These are phyloP conservation scores for Trametopsis cervina DNA, from an alignment of 768 basidiomycete genomes.

Conservation along the genomic window DNA sequence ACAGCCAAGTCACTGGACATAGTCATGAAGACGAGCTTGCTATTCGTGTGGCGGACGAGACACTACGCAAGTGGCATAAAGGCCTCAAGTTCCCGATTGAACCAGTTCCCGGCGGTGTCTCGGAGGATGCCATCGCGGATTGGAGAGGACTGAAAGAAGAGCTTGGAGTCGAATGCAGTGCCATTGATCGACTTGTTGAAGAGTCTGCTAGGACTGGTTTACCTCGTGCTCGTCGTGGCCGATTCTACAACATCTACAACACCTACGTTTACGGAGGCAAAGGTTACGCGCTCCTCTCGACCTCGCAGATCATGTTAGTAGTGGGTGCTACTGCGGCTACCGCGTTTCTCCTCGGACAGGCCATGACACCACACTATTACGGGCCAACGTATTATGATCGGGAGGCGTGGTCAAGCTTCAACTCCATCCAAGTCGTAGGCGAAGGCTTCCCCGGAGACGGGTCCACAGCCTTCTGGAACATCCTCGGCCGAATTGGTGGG, in stretches of 20 bases:
- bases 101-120: slow-evolving; percentile 44
- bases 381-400: slow-evolving; percentile 71
- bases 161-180: slow-evolving; percentile 67
- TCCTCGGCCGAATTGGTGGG: slow-evolving; percentile 65
- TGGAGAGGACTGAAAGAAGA: slow-evolving; percentile 79
- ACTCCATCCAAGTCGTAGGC: slow-evolving; percentile 59
- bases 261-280: slow-evolving; percentile 52
- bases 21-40: slow-evolving; percentile 35
- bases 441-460: slow-evolving; percentile 60
- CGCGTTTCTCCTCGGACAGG: slow-evolving; percentile 54
- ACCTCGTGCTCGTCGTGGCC: slow-evolving; percentile 27
- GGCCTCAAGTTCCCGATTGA: slow-evolving; percentile 43
- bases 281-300: slow-evolving; percentile 24
- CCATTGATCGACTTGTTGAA: slow-evolving; percentile 68
- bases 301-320: slow-evolving; percentile 45
- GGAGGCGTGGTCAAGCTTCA: slow-evolving; percentile 73
- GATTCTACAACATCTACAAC: slow-evolving; percentile 86
- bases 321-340: slow-evolving; percentile 58
- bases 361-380: slow-evolving; percentile 54
- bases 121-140: slow-evolving; percentile 62
- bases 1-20: slow-evolving; percentile 48
- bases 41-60: slow-evolving; percentile 46
- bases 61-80: slow-evolving; percentile 65
- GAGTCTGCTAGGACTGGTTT: slow-evolving; percentile 31
- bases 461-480: slow-evolving; percentile 54